Percentiles rank a stretch among this genome's conserved stretches.
Conservation (phyloP, 106 monocot genomes). For the Posidonia australis region DNA sequence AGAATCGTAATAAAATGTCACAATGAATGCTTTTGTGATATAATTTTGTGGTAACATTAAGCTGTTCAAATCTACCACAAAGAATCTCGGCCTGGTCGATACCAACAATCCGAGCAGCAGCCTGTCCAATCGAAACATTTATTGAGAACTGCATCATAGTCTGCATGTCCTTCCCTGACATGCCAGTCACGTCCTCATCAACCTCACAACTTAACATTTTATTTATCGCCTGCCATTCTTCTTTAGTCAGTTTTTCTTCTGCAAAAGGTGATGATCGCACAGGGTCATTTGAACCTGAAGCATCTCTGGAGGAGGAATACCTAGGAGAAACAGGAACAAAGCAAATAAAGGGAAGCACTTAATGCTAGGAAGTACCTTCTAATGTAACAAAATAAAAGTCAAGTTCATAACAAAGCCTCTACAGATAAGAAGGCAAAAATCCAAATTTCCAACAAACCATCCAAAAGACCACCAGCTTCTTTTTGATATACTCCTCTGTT, state of each 20-base stretch:
- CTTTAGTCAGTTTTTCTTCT: conserved; percentile 62
- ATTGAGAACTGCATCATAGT: conserved; percentile 48
- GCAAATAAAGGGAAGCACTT: neutral
- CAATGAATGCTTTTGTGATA: conserved; percentile 70
- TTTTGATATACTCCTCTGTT: conserved; percentile 38
- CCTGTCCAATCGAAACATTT: conserved; percentile 76
- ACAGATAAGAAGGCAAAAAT: too few species aligned
- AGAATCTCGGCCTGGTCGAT: conserved; percentile 62
- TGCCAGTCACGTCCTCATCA: conserved; percentile 41
- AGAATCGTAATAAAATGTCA: conserved; percentile 67
- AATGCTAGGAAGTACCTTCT: neutral
- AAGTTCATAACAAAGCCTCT: neutral
- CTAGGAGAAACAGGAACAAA: conserved; percentile 12
- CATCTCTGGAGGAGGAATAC: conserved; percentile 30
- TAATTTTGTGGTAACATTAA: conserved; percentile 61
- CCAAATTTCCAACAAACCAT: conserved; percentile 38
- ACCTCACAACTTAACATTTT: conserved; percentile 69
- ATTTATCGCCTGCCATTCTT: conserved; percentile 92
- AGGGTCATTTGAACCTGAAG: conserved; percentile 23
- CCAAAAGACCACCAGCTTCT: conserved; percentile 89
- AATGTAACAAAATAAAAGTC: neutral
- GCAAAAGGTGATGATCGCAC: conserved; percentile 26
- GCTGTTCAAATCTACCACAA: conserved; percentile 93
- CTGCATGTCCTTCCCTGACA: conserved; percentile 45
- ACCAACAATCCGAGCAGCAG: conserved; percentile 71